A percentile compares a stretch with the other conserved stretches of the same genome.
Evolutionary conservation across 305 asterid species (phyloP).

Genomic region (Caryopteris hybrid): DNA sequence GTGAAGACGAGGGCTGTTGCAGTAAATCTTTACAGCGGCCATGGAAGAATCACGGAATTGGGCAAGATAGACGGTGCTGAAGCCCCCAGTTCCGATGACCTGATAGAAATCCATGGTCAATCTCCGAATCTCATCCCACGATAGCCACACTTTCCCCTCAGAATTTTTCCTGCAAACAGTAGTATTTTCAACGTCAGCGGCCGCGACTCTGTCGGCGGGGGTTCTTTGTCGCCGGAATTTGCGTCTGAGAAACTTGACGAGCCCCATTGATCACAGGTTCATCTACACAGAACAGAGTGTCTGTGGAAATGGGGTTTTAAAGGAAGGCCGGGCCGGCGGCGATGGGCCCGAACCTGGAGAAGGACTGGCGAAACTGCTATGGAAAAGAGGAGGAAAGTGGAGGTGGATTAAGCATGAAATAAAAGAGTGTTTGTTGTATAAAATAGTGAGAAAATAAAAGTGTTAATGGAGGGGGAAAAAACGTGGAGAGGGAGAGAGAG

Average conservation of each 20-base stretch:
- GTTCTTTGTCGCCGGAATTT: slow-evolving; percentile 11
- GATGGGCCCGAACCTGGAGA: background rate
- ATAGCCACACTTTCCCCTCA: background rate
- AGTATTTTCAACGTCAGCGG: background rate
- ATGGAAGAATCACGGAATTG: background rate
- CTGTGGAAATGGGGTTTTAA: background rate
- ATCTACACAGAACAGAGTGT: background rate
- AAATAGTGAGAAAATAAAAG: too few species aligned
- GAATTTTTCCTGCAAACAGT: background rate
- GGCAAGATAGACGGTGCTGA: slow-evolving; percentile 35
- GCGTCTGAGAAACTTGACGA: slow-evolving; percentile 19
- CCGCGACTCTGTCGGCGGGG: background rate
- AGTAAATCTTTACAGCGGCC: slow-evolving; percentile 30
- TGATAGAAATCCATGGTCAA: slow-evolving; percentile 13
- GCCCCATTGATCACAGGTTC: slow-evolving; percentile 19
- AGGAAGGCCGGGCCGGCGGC: background rate
- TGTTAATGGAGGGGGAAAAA: too few species aligned
- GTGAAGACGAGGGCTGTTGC: slow-evolving; percentile 23
- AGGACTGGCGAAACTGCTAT: background rate
- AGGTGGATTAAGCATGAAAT: background rate
- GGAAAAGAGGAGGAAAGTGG: slow-evolving; percentile 17
- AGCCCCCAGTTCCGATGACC: slow-evolving; percentile 38
- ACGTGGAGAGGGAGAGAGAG: background rate
- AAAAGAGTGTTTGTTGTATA: too few species aligned
- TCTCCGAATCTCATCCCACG: slow-evolving; percentile 23